These are phyloP conservation scores for Diaporthe batatas DNA, from an alignment of 2,329 filamentous ascomycete species.

Conservation along the genomic window DNA sequence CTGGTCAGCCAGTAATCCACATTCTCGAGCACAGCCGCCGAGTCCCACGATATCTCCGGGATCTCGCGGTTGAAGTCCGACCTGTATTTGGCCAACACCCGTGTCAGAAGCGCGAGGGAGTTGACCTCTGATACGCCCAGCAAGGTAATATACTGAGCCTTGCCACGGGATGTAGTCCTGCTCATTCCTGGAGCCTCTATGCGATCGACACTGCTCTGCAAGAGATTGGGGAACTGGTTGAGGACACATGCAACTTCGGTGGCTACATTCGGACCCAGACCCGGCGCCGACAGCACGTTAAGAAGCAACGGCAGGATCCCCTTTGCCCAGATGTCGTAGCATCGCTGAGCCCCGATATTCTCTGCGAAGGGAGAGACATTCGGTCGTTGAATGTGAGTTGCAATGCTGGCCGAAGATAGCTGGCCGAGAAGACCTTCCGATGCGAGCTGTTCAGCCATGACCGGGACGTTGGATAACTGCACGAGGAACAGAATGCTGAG, in stretches of 20 bases:
- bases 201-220: slow-evolving; percentile 78
- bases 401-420: slow-evolving; percentile 83
- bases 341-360: slow-evolving; percentile 74
- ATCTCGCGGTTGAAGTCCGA: slow-evolving; percentile 79
- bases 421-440: slow-evolving; percentile 86
- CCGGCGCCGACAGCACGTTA: slow-evolving; percentile 80
- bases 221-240: slow-evolving; percentile 87
- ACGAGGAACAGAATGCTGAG: slow-evolving; percentile 90
- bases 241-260: slow-evolving; percentile 89
- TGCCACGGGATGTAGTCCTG: slow-evolving; percentile 62
- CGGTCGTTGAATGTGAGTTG: slow-evolving; percentile 79
- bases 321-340: slow-evolving; percentile 91
- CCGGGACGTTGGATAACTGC: slow-evolving; percentile 84
- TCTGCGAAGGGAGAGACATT: slow-evolving; percentile 85
- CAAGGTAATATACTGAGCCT: slow-evolving; percentile 78
- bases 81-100: slow-evolving; percentile 77
- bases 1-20: slow-evolving; percentile 85
- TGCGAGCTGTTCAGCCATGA: slow-evolving; percentile 89
- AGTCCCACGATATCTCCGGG: slow-evolving; percentile 81
- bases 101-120: slow-evolving; percentile 80
- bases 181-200: slow-evolving; percentile 74
- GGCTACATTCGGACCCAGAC: slow-evolving; percentile 82
- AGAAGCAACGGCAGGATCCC: slow-evolving; percentile 89
- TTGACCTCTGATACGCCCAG: slow-evolving; percentile 82
- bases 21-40: slow-evolving; percentile 79